phyloP scores from a whole-genome alignment of 768 basidiomycete genomes.

The Amanita jacksonii region DNA sequence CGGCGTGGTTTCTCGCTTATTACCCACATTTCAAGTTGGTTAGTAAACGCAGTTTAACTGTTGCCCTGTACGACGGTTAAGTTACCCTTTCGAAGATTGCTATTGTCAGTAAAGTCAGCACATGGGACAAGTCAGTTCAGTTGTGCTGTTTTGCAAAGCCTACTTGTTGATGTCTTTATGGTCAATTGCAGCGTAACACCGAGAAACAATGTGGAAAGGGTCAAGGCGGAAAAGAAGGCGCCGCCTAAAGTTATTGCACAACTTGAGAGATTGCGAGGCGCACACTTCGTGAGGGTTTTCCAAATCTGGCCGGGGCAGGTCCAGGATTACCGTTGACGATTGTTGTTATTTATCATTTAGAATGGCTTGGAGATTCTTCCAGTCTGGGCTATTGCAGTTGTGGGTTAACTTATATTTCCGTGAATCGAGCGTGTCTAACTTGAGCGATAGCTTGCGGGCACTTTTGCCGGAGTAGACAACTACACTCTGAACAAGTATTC shows the following conservation, averaged over 20 bases:
- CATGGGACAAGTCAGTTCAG: constrained; percentile 15
- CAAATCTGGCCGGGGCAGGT: no score
- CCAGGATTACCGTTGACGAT: background rate
- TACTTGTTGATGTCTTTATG: no score
- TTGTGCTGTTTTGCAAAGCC: no score
- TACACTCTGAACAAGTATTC: constrained; percentile 20
- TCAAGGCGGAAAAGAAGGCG: constrained; percentile 11
- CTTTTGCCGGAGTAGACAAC: constrained; percentile 11
- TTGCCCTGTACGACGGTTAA: background rate
- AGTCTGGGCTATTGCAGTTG: constrained; percentile 19
- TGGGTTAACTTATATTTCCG: background rate
- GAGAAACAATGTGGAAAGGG: constrained; percentile 12
- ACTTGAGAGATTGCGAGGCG: constrained; percentile 14
- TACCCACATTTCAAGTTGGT: constrained; percentile 24
- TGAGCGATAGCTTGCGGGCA: constrained; percentile 4
- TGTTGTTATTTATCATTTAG: constrained; percentile 10
- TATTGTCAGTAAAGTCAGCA: no score
- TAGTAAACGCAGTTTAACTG: constrained; percentile 1
- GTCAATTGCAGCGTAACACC: constrained; percentile 12
- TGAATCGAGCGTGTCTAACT: background rate
- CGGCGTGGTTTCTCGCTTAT: constrained; percentile 24
- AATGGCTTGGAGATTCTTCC: constrained; percentile 23
- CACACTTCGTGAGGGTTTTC: constrained; percentile 15
- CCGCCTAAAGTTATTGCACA: constrained; percentile 13
- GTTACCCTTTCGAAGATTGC: no score